Base-by-base conservation (phyloP, 164 flowering plant genomes). In the Kingdonia uniflora region DNA sequence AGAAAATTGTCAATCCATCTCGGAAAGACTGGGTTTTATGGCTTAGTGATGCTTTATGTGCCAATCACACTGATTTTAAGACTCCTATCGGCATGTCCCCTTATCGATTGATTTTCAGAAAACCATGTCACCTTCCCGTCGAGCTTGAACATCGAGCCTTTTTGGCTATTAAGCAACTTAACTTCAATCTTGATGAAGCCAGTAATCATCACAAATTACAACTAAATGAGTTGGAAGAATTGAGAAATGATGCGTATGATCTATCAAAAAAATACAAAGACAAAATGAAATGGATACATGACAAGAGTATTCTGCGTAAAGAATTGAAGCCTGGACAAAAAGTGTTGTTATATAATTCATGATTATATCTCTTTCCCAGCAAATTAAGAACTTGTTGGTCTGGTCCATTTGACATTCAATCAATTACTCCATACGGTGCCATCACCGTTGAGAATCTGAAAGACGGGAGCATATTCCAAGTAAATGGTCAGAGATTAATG, bases 51-150 rank as follows among this genome's bases (percentile, higher is more conserved):
- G 11, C 38, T 25, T 14, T 49, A 14, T 49, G 37, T 29, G 52
- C 35, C 1, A 15, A 14, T 24, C 38, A 15, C 5, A 49, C 52
- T 1, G 10, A 10, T 26, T 49, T 43, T 16, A 43, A 43, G 14
- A 49, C 38, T 15, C 35, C 50, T 23, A 46, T 46, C 2, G 50
- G 50, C 24, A 46, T 46, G 50, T 46, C 50, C 22, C 50, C 26
- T 3, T 46, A 46, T 14, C 10, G 35, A 2, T n/a, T 49, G 15
- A 14, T 25, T 33, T 49, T 49, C 10, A 8, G 37, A 1, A 24
- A 49, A 20, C 24, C 50, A 0, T 46, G 25, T 20, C 50, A 46
- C 25, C 15, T 46, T 1, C 50, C 26, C 2, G 25, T 46, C 1
- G 50, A 46, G 25, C 11, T 25, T 15, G 52, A 49, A 49, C 52